Conservation (phyloP, 2,329 filamentous ascomycete genomes). For the Alternaria brassicae region DNA sequence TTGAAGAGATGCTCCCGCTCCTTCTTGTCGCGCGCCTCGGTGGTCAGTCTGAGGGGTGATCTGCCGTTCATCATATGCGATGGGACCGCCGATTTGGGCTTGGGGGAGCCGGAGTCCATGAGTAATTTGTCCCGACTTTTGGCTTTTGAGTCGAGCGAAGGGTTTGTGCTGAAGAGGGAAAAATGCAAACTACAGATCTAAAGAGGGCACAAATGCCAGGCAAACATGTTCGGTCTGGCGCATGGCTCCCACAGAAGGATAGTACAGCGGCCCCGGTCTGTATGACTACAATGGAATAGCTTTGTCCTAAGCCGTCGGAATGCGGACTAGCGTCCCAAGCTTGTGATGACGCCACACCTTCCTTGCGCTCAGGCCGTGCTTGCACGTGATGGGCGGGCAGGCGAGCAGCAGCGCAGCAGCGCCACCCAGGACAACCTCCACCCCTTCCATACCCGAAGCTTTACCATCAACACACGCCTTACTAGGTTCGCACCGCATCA, state of each 20-base stretch:
- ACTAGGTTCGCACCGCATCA: neutral
- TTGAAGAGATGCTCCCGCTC: conserved; percentile 66
- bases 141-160: neutral
- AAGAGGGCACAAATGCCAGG: conserved; percentile 21
- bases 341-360: conserved; percentile 13
- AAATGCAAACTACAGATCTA: conserved; percentile 8
- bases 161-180: neutral
- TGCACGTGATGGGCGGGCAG: conserved; percentile 12
- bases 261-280: conserved; percentile 9
- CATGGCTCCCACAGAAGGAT: conserved; percentile 22
- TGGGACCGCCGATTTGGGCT: conserved; percentile 62
- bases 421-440: conserved; percentile 1
- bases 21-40: conserved; percentile 56
- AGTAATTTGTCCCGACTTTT: conserved; percentile 7
- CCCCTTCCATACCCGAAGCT: conserved; percentile 4
- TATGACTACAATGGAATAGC: conserved; percentile 27
- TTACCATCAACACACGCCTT: conserved; percentile 6
- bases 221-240: conserved; percentile 15
- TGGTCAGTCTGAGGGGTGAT: conserved; percentile 57
- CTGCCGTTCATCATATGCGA: conserved; percentile 64
- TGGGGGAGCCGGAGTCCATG: conserved; percentile 55
- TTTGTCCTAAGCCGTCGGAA: conserved; percentile 21
- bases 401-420: neutral
- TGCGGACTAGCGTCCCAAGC: conserved; percentile 17
- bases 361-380: neutral